Conservation (phyloP, 345 rosid species). For the Ceriops tagal region DNA sequence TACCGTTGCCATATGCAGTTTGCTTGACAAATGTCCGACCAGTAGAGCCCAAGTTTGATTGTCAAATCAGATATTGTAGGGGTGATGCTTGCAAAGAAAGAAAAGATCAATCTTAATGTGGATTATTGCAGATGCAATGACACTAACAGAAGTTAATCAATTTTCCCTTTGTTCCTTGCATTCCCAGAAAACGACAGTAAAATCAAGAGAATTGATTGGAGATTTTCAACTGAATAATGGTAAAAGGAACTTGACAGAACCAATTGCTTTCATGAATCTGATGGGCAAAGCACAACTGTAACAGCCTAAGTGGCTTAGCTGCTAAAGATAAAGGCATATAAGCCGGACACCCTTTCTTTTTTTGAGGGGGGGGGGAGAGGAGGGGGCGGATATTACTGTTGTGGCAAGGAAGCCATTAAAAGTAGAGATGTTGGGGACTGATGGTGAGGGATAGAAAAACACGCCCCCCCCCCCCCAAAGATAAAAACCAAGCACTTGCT, state of each 20-base stretch:
- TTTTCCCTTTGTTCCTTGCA: no score
- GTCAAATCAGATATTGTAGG: background rate
- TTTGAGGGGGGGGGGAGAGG: background rate
- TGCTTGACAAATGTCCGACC: background rate
- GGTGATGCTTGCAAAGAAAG: background rate
- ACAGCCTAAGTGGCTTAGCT: constrained; percentile 7
- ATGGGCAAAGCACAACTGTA: no score
- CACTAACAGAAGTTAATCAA: no score
- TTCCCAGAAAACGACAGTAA: no score
- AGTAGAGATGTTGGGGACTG: constrained; percentile 41
- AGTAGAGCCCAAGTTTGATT: background rate
- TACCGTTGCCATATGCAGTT: background rate
- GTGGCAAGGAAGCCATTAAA: constrained; percentile 34
- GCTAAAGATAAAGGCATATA: constrained; percentile 23
- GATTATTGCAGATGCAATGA: no score
- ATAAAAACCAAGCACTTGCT: constrained; percentile 25
- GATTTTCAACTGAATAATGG: no score
- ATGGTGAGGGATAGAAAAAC: constrained; percentile 15
- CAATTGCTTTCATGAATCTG: no score
- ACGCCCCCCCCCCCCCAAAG: background rate
- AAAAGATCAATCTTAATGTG: no score
- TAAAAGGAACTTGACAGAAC: no score
- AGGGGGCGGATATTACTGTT: constrained; percentile 3
- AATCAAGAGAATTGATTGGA: no score
- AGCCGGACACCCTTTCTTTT: constrained; percentile 8